Percentiles rank a stretch among this genome's conserved stretches.
Evolutionary conservation across 2,329 filamentous ascomycete species (phyloP).

Genomic region (Colletotrichum limetticola): DNA sequence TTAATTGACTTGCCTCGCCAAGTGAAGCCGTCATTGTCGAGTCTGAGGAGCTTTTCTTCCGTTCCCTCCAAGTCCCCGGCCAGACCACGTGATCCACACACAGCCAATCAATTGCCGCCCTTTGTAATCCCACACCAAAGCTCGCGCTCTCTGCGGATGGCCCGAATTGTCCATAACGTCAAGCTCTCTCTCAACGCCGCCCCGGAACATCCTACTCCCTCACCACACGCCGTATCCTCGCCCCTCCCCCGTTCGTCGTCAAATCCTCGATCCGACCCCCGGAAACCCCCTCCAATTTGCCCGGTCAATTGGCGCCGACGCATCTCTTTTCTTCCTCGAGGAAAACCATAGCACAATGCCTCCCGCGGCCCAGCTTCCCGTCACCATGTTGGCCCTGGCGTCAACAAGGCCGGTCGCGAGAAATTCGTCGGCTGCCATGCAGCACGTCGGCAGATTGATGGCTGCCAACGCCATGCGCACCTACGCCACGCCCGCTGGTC

Average conservation of each 20-base stretch:
- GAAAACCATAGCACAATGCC: constrained; percentile 29
- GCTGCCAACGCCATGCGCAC: constrained; percentile 35
- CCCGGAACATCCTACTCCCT: constrained; percentile 13
- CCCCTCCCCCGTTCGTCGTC: constrained; percentile 6
- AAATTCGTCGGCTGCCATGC: constrained; percentile 20
- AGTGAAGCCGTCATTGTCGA: constrained; percentile 19
- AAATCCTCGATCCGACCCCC: constrained; percentile 23
- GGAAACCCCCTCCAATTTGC: constrained; percentile 9
- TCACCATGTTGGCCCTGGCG: constrained; percentile 34
- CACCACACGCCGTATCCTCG: not conserved
- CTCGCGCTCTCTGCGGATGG: constrained; percentile 17
- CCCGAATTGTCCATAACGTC: constrained; percentile 34
- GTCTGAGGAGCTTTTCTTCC: constrained; percentile 5
- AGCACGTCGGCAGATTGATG: constrained; percentile 27
- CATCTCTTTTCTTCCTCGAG: constrained; percentile 19
- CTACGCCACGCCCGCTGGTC: constrained; percentile 78
- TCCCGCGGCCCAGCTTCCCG: constrained; percentile 33
- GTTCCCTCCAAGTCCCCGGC: not conserved
- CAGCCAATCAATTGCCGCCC: constrained; percentile 36
- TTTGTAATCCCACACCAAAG: constrained; percentile 39
- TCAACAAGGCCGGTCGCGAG: constrained; percentile 31
- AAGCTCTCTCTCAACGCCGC: constrained; percentile 26
- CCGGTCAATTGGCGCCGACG: constrained; percentile 32
- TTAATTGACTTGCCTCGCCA: not conserved
- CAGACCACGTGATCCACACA: constrained; percentile 19